Conservation (phyloP, 108 stramenopile species). For the Chaetoceros tenuissimus region DNA sequence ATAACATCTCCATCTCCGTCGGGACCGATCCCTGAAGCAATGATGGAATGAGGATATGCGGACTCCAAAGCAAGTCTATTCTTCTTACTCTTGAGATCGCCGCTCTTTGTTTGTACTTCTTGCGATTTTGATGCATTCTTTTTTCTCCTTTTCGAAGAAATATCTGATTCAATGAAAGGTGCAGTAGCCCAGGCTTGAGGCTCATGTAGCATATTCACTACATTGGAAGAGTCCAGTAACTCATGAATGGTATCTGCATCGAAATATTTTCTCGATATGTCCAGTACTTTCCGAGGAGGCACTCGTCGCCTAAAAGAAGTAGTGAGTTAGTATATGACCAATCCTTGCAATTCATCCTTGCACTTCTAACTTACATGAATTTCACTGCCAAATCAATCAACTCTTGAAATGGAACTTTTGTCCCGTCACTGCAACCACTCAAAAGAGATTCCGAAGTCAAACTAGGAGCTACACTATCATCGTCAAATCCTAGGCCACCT, state of each 20-base stretch:
- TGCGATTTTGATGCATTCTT: conserved; percentile 1
- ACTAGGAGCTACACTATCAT: conserved; percentile 6
- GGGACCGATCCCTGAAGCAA: conserved; percentile 53
- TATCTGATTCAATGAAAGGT: conserved; percentile 36
- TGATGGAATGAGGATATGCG: conserved; percentile 23
- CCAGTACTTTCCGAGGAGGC: conserved; percentile 59
- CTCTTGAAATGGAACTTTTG: conserved; percentile 71
- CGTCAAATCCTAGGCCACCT: conserved; percentile 11
- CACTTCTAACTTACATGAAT: conserved; percentile 55
- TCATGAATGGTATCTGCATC: conserved; percentile 13
- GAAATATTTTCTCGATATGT: conserved; percentile 53
- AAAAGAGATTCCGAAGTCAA: conserved; percentile 3
- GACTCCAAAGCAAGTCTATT: conserved; percentile 5
- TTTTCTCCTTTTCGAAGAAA: background rate
- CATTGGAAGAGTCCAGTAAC: background rate
- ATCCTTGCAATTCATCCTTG: background rate
- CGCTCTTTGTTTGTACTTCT: background rate
- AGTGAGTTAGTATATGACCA: background rate
- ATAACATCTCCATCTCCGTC: conserved; percentile 32
- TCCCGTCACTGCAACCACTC: conserved; percentile 6
- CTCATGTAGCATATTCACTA: background rate
- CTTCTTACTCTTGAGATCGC: background rate
- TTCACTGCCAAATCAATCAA: conserved; percentile 62
- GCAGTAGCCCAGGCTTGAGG: conserved; percentile 25
- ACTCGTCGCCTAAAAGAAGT: conserved; percentile 58